phyloP scores from a whole-genome alignment of 1,139 yeast species.

The Blastobotrys persicus region DNA sequence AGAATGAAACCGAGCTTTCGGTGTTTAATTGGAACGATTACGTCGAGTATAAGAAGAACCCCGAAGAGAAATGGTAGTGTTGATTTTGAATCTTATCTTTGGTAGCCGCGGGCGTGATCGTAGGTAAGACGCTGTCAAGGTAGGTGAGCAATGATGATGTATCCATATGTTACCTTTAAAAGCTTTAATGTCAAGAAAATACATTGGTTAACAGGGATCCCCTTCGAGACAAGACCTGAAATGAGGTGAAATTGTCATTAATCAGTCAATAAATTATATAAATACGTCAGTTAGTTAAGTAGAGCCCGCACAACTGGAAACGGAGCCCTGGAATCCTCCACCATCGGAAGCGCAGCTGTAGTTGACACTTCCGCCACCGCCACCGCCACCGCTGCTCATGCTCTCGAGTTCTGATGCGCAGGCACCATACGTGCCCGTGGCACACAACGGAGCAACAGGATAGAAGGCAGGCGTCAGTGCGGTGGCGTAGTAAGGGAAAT shows the following conservation, averaged over 20 bases:
- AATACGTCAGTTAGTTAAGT: no score
- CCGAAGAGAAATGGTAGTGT: slow-evolving; percentile 85
- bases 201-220: no score
- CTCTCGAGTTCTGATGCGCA: not conserved
- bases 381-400: not conserved
- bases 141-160: no score
- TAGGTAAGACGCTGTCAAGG: no score
- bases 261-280: no score
- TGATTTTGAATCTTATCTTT: no score
- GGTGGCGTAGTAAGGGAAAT: not conserved
- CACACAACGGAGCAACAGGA: not conserved
- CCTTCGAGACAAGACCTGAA: no score
- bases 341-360: not conserved
- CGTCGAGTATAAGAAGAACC: slow-evolving; percentile 66
- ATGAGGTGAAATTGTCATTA: no score
- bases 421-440: not conserved
- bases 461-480: not conserved
- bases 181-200: no score
- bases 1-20: slow-evolving; percentile 90
- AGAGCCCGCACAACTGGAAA: not conserved
- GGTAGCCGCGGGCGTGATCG: not conserved
- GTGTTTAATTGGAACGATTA: slow-evolving; percentile 69
- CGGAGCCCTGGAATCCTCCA: not conserved
- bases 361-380: not conserved
- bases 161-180: no score